Percentiles rank a stretch among this genome's conserved stretches.
Evolutionary conservation across 768 basidiomycete genomes (phyloP).

Genomic region (Sutorius australiensis): DNA sequence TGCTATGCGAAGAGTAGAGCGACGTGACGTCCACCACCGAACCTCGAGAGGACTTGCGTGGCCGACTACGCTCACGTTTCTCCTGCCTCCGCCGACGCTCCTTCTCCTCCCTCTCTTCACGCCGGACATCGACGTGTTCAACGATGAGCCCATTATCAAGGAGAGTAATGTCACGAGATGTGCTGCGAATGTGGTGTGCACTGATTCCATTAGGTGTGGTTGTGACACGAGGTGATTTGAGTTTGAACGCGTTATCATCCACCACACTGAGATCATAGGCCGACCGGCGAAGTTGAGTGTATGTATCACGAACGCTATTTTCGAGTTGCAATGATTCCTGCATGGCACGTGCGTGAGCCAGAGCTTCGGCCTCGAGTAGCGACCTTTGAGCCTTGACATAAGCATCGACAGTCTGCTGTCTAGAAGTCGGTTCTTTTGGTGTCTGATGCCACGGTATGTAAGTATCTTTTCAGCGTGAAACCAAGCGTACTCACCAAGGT

Average conservation of each 20-base stretch:
- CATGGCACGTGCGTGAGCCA: slow-evolving; percentile 73
- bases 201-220: slow-evolving; percentile 31
- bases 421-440: slow-evolving; percentile 82
- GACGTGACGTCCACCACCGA: slow-evolving; percentile 71
- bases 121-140: slow-evolving; percentile 80
- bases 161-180: slow-evolving; percentile 71
- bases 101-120: slow-evolving; percentile 71
- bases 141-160: slow-evolving; percentile 88
- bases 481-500: slow-evolving; percentile 54
- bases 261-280: slow-evolving; percentile 59
- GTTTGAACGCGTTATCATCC: slow-evolving; percentile 63
- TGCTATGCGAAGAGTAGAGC: slow-evolving; percentile 64
- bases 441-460: slow-evolving; percentile 50
- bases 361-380: slow-evolving; percentile 77
- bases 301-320: slow-evolving; percentile 73
- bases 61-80: slow-evolving; percentile 49
- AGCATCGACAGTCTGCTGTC: slow-evolving; percentile 72
- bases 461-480: slow-evolving; percentile 1
- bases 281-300: slow-evolving; percentile 74
- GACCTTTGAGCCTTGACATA: slow-evolving; percentile 83
- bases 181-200: slow-evolving; percentile 42
- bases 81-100: slow-evolving; percentile 70
- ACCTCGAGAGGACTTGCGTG: slow-evolving; percentile 69
- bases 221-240: slow-evolving; percentile 54
- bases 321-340: slow-evolving; percentile 76